These are phyloP conservation scores for Carex pumila DNA, from an alignment of 176 grass and related monocot species.

Conservation along the genomic window DNA sequence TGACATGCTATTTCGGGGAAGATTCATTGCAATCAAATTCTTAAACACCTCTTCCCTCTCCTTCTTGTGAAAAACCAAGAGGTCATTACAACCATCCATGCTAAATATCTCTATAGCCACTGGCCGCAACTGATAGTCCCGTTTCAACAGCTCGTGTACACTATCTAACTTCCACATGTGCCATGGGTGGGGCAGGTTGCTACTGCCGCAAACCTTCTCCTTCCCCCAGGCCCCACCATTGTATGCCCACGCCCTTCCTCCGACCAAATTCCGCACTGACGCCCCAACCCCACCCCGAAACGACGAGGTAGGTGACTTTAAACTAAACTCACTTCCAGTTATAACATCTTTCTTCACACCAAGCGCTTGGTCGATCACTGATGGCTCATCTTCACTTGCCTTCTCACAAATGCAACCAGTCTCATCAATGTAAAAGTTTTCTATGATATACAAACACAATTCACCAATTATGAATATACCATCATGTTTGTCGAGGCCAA, in stretches of 20 bases:
- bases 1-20: constrained; percentile 98
- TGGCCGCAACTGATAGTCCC: constrained; percentile 94
- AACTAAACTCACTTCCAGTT: constrained; percentile 63
- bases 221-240: constrained; percentile 99
- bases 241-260: constrained; percentile 95
- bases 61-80: constrained; percentile 99
- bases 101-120: constrained; percentile 99
- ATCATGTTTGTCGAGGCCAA: constrained; percentile 90
- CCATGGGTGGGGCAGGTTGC: constrained; percentile 87
- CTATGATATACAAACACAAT: constrained; percentile 89
- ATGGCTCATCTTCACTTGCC: constrained; percentile 75
- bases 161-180: constrained; percentile 99
- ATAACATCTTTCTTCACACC: constrained; percentile 92
- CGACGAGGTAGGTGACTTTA: constrained; percentile 61
- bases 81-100: constrained; percentile 98
- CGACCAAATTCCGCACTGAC: constrained; percentile 44
- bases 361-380: constrained; percentile 97
- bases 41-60: constrained; percentile 97
- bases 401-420: constrained; percentile 95
- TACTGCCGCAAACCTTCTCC: constrained; percentile 75
- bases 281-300: constrained; percentile 25
- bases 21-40: constrained; percentile 90
- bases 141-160: constrained; percentile 92
- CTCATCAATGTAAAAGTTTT: constrained; percentile 96
- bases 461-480: constrained; percentile 99